These are phyloP conservation scores for Dalbergia cultrata DNA, from an alignment of 306 rosid species.

Conservation along the genomic window DNA sequence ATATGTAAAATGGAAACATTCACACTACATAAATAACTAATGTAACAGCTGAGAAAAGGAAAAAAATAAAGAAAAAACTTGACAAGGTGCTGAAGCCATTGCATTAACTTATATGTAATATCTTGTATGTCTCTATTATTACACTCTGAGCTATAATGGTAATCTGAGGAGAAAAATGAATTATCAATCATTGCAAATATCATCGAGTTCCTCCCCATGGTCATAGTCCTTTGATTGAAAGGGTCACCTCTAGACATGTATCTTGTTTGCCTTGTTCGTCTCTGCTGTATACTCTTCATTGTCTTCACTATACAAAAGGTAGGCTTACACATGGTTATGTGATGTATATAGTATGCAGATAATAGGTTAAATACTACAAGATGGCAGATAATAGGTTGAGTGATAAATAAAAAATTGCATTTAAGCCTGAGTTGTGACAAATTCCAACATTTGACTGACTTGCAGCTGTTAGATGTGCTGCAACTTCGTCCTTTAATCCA, in stretches of 20 bases:
- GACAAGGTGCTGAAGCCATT: neutral
- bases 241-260: conserved; percentile 55
- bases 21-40: neutral
- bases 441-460: conserved; percentile 51
- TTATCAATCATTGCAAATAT: conserved; percentile 55
- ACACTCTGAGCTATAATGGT: conserved; percentile 50
- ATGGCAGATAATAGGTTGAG: neutral
- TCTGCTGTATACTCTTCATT: conserved; percentile 62
- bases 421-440: neutral
- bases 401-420: too few species aligned
- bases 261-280: conserved; percentile 73
- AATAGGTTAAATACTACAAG: neutral
- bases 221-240: conserved; percentile 45
- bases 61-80: neutral
- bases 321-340: conserved; percentile 15
- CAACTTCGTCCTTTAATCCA: conserved; percentile 79
- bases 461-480: conserved; percentile 82
- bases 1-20: too few species aligned
- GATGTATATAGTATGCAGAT: conserved; percentile 18
- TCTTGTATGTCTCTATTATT: conserved; percentile 44
- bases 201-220: conserved; percentile 53
- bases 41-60: neutral
- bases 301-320: conserved; percentile 62
- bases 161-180: conserved; percentile 52
- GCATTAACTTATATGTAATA: conserved; percentile 63